Conservation (phyloP, 1,284 basidiomycete genomes). For the Malassezia vespertilionis region DNA sequence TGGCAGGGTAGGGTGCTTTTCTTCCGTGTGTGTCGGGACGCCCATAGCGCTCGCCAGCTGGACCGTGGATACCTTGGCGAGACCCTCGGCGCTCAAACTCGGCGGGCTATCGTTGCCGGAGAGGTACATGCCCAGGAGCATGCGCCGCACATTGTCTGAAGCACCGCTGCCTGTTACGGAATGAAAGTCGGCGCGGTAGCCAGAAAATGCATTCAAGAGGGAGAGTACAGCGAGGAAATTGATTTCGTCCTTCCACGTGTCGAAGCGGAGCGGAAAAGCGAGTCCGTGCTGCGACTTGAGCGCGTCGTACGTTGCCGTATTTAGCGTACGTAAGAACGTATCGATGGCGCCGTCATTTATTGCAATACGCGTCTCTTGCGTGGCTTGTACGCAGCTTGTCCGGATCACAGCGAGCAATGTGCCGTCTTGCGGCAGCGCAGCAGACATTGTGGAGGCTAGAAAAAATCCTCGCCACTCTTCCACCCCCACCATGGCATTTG, state of each 20-base stretch:
- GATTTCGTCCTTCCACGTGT: constrained; percentile 23
- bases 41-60: constrained; percentile 26
- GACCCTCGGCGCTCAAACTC: constrained; percentile 19
- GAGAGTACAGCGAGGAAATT: constrained; percentile 37
- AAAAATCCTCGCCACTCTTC: constrained; percentile 2
- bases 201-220: constrained; percentile 35
- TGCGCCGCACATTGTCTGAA: constrained; percentile 30
- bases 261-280: constrained; percentile 32
- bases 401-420: constrained; percentile 16
- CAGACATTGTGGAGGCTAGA: constrained; percentile 11
- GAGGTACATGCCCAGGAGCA: constrained; percentile 35
- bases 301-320: constrained; percentile 8
- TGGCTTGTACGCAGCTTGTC: constrained; percentile 8
- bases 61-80: constrained; percentile 17
- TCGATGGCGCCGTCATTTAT: constrained; percentile 21
- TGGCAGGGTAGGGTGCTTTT: constrained; percentile 58
- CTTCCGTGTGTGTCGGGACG: constrained; percentile 52
- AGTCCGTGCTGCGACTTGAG: constrained; percentile 30
- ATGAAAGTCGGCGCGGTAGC: constrained; percentile 34
- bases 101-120: constrained; percentile 15
- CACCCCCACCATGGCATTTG: constrained; percentile 13
- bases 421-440: background rate
- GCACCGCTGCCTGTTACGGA: constrained; percentile 26
- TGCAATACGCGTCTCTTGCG: background rate
- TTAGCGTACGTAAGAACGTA: constrained; percentile 21